phyloP scores from a whole-genome alignment of 441 rosid genomes.

The Mallotus japonicus region DNA sequence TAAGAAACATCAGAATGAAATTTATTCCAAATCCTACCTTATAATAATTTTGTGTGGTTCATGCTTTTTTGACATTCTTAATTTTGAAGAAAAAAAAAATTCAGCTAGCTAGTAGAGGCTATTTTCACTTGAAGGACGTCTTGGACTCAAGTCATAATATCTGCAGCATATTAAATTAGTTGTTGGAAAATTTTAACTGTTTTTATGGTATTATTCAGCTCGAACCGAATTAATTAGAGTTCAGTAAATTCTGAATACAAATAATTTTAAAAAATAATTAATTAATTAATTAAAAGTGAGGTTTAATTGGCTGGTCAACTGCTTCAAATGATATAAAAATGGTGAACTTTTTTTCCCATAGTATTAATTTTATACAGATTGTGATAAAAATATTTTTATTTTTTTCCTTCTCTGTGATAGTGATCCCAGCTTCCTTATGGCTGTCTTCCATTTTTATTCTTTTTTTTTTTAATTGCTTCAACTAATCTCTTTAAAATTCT shows the following conservation, averaged over 20 bases:
- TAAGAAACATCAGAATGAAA: background rate
- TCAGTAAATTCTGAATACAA: background rate
- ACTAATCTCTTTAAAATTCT: slow-evolving; percentile 6
- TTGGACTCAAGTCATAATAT: too few species aligned
- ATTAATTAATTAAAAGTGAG: too few species aligned
- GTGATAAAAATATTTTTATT: background rate
- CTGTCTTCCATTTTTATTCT: slow-evolving; percentile 31
- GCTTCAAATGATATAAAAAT: background rate
- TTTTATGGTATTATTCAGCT: too few species aligned
- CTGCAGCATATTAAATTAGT: too few species aligned
- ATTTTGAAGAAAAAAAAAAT: too few species aligned
- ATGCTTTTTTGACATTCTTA: background rate
- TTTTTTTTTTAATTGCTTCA: slow-evolving; percentile 13
- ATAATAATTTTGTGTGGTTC: background rate
- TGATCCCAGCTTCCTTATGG: slow-evolving; percentile 20
- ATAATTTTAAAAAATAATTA: background rate
- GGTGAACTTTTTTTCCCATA: slow-evolving; percentile 4
- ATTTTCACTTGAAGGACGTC: too few species aligned
- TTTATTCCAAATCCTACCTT: background rate
- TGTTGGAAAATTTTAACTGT: too few species aligned
- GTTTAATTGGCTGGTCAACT: too few species aligned
- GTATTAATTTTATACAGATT: background rate
- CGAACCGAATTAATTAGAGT: too few species aligned
- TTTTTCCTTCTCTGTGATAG: background rate
- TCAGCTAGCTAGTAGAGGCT: too few species aligned